Conservation (phyloP, 352 stramenopile species). For the Pythium guiyangense region DNA sequence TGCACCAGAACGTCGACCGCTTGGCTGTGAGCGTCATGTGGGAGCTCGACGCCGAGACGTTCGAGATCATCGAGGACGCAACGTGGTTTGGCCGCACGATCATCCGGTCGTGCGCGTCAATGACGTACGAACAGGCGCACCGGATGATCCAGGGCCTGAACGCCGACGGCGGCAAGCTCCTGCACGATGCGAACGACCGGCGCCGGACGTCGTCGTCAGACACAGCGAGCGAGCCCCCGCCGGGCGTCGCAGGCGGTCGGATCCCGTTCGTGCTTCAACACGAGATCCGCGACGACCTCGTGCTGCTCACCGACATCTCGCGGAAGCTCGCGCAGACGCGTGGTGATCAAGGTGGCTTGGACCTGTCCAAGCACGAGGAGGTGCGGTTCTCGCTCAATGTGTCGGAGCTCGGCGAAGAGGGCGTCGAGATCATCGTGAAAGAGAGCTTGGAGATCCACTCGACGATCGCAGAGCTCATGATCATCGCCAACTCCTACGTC, state of each 20-base stretch:
- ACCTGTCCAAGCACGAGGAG: conserved; percentile 81
- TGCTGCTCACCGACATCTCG: conserved; percentile 59
- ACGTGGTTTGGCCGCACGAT: conserved; percentile 92
- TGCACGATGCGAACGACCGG: conserved; percentile 11
- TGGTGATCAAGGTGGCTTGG: conserved; percentile 61
- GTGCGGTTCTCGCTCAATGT: conserved; percentile 83
- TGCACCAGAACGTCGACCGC: conserved; percentile 88
- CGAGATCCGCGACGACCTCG: conserved; percentile 48
- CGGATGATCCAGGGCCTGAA: conserved; percentile 62
- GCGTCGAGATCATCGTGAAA: conserved; percentile 86
- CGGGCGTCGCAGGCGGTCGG: conserved; percentile 62
- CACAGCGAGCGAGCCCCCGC: conserved; percentile 2
- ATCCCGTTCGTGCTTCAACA: conserved; percentile 53
- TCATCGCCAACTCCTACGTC: conserved; percentile 89
- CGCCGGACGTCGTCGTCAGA: conserved; percentile 8
- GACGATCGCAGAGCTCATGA: conserved; percentile 94
- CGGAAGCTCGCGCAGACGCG: conserved; percentile 51
- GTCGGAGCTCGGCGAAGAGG: conserved; percentile 58
- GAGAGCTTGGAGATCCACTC: conserved; percentile 91
- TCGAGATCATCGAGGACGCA: conserved; percentile 40
- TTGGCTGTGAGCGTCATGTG: conserved; percentile 91
- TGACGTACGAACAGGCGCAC: conserved; percentile 86
- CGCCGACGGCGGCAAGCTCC: conserved; percentile 42
- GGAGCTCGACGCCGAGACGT: conserved; percentile 76
- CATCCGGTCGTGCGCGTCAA: conserved; percentile 93